Evolutionary conservation across 2,329 filamentous ascomycete genomes (phyloP).

Genomic region (Apiospora marii): DNA sequence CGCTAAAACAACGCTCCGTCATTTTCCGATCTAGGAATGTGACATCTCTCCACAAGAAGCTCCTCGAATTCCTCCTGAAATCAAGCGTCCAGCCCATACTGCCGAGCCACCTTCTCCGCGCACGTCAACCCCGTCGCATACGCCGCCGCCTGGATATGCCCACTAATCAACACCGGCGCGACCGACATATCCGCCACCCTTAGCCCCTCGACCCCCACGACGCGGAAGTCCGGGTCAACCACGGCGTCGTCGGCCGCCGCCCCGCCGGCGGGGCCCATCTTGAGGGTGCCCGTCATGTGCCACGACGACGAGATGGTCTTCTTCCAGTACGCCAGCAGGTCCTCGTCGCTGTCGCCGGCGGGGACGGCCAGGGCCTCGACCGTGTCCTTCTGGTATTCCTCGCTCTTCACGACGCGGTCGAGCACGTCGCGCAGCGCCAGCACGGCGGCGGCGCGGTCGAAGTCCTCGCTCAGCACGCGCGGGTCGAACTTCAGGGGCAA

Average conservation of each 20-base stretch:
- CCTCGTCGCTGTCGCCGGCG: slow-evolving; percentile 58
- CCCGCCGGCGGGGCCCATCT: slow-evolving; percentile 60
- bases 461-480: slow-evolving; percentile 60
- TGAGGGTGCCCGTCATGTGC: slow-evolving; percentile 64
- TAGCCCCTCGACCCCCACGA: slow-evolving; percentile 56
- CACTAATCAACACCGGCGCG: slow-evolving; percentile 57
- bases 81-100: slow-evolving; percentile 47
- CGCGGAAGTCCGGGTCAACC: slow-evolving; percentile 58
- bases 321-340: slow-evolving; percentile 55
- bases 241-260: slow-evolving; percentile 48
- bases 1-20: not conserved
- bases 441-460: slow-evolving; percentile 59
- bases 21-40: not conserved
- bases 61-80: rapidly evolving
- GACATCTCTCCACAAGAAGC: not conserved
- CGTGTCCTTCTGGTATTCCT: slow-evolving; percentile 53
- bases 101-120: slow-evolving; percentile 56
- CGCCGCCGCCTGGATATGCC: slow-evolving; percentile 60
- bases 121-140: slow-evolving; percentile 61
- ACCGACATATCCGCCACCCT: slow-evolving; percentile 61
- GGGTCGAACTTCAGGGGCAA: slow-evolving; percentile 61
- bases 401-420: slow-evolving; percentile 48
- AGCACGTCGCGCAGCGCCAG: slow-evolving; percentile 55
- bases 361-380: slow-evolving; percentile 52
- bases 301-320: slow-evolving; percentile 55